These are phyloP conservation scores for Fonsecaea monophora DNA, from an alignment of 2,329 filamentous ascomycete species.

Conservation along the genomic window DNA sequence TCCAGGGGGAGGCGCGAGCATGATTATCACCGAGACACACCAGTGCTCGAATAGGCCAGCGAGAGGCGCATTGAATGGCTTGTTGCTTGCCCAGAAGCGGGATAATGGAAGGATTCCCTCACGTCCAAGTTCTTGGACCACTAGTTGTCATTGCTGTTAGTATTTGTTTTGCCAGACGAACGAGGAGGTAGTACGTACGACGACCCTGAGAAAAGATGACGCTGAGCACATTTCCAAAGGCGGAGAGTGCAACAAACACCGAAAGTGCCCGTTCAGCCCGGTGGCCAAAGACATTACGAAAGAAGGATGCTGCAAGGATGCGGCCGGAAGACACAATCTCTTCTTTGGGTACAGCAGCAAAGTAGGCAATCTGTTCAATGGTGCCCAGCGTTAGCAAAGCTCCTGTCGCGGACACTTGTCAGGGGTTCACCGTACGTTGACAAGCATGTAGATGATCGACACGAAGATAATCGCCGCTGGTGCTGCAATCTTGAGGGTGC, in stretches of 20 bases:
- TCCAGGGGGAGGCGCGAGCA: conserved; percentile 70
- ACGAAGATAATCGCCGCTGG: conserved; percentile 62
- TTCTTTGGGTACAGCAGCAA: conserved; percentile 63
- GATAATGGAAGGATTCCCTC: conserved; percentile 72
- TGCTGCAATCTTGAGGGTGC: conserved; percentile 64
- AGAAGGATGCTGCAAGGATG: conserved; percentile 64
- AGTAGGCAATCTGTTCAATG: conserved; percentile 58
- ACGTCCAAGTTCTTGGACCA: conserved; percentile 70
- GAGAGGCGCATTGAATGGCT: conserved; percentile 64
- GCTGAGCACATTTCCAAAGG: conserved; percentile 63
- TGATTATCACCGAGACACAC: conserved; percentile 68
- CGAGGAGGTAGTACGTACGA: conserved; percentile 15
- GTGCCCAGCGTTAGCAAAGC: background rate
- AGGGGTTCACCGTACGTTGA: conserved; percentile 48
- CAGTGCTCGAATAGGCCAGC: conserved; percentile 66
- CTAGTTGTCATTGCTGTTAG: conserved; percentile 45
- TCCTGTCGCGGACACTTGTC: background rate
- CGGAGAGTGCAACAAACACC: conserved; percentile 59
- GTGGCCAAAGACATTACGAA: conserved; percentile 62
- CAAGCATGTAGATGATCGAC: conserved; percentile 63
- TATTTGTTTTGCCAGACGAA: conserved; percentile 33
- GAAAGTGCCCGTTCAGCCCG: conserved; percentile 52
- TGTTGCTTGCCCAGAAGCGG: conserved; percentile 71
- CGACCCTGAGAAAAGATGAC: conserved; percentile 63
- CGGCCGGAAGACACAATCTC: conserved; percentile 62